Percentiles rank a stretch among this genome's conserved stretches.
These are phyloP conservation scores for Thymus quinquecostatus DNA, from an alignment of 257 asterid genomes.

Conservation along the genomic window DNA sequence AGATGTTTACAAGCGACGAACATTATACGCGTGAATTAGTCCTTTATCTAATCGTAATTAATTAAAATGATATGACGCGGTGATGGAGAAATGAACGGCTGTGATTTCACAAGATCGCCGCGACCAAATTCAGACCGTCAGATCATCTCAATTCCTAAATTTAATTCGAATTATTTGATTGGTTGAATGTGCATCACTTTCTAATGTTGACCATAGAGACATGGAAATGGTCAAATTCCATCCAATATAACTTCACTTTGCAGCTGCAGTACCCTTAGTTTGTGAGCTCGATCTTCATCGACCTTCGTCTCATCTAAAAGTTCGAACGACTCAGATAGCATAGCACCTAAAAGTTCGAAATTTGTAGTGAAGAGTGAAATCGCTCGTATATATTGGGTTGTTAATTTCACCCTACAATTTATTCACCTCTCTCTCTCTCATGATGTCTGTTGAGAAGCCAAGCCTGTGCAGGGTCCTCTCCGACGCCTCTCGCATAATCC, in stretches of 20 bases:
- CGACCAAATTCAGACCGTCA: neutral
- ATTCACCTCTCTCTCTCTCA: constrained; percentile 5
- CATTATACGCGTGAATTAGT: neutral
- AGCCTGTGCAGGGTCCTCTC: constrained; percentile 57
- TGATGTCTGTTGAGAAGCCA: constrained; percentile 43
- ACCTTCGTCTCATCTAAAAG: neutral
- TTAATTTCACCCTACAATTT: too few relatives aligned
- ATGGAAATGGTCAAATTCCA: neutral
- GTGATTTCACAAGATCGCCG: neutral
- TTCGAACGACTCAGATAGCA: too few relatives aligned
- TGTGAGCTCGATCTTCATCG: neutral
- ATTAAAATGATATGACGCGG: neutral
- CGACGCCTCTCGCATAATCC: constrained; percentile 61
- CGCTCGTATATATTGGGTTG: too few relatives aligned
- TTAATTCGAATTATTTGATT: neutral
- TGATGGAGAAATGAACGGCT: neutral
- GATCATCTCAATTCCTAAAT: neutral
- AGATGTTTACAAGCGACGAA: neutral
- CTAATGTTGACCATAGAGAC: neutral
- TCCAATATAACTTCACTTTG: neutral
- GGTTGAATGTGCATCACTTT: neutral
- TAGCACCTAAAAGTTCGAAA: too few relatives aligned
- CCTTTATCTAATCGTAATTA: neutral
- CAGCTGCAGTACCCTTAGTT: neutral
- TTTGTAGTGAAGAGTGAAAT: too few relatives aligned